Evolutionary conservation across 345 rosid genomes (phyloP), one percentile per base, ranked within the genome.

Genomic region (Ceriops tagal): DNA sequence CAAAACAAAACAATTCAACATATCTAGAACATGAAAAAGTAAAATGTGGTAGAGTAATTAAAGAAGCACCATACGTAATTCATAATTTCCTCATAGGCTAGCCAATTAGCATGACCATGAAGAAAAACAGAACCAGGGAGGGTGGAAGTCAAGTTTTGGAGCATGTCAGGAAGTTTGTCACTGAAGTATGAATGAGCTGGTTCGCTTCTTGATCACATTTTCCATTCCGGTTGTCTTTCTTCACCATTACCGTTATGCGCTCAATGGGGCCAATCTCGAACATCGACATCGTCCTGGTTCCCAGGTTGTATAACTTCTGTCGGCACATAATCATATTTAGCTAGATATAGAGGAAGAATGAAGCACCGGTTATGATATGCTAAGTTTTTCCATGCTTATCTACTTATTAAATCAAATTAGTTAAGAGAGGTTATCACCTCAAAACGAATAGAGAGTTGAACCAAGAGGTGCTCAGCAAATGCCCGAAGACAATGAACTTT

Each of bases 251-350:
- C 2, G 87, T 87, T 31, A 79, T 75, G 83, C 88, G 84, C 3
- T 87, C 85, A 0, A 87, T 73, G 1, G 87, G 85, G 1, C 85
- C 87, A 30, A 87, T 51, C 67, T 87, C 83, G 49, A 74, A 71
- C 67, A 79, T 65, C 19, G 83, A 69, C 6, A 84, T 60, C 74
- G 76, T 87, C 55, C 83, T 79, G 2, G 78, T 84, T 71, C 87
- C 87, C 59, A 77, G 1, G 13, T 47, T 59, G 35, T 79, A 76
- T 20, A 84, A 3, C 13, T 15, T 39, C 15, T 39, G 15, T 9
- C 10, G 15, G 15, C 10, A 9, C 46, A 39, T 9, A 39, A 39
- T 39, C 3, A 8, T 39, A 39, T 39, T 39, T 39, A 24, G 24
- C 24, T 24, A 8, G 13, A 39, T 9, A 39, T 39, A 10, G 46